Evolutionary conservation across 352 stramenopile genomes (phyloP).

Genomic region (Phytophthora multivora): DNA sequence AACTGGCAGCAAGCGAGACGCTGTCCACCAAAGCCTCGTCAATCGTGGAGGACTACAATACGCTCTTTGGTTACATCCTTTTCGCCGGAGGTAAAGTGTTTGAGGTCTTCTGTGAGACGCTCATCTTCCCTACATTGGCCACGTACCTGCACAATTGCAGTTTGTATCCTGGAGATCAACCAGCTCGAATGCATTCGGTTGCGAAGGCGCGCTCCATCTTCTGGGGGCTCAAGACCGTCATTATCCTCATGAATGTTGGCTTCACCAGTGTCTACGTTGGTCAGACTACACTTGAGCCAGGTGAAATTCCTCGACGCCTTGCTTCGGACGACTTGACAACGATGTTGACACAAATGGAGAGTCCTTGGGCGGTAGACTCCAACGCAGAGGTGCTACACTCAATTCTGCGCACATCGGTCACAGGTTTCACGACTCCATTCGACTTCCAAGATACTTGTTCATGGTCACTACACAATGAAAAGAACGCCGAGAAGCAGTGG

Average conservation of each 20-base stretch:
- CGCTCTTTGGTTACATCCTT: constrained; percentile 50
- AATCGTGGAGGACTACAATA: constrained; percentile 52
- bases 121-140: constrained; percentile 60
- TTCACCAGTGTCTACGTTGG: constrained; percentile 66
- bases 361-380: constrained; percentile 3
- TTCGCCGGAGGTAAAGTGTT: constrained; percentile 59
- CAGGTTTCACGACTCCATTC: constrained; percentile 28
- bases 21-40: constrained; percentile 32
- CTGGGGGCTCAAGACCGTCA: constrained; percentile 61
- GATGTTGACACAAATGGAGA: constrained; percentile 14
- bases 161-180: constrained; percentile 57
- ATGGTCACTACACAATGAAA: constrained; percentile 2
- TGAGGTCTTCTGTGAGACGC: constrained; percentile 60
- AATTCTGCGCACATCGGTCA: constrained; percentile 31
- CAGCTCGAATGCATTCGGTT: constrained; percentile 49
- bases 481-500: constrained; percentile 21
- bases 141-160: constrained; percentile 70
- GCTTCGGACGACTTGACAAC: constrained; percentile 4
- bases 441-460: constrained; percentile 28
- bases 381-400: constrained; percentile 24
- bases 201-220: constrained; percentile 55
- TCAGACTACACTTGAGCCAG: constrained; percentile 15
- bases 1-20: constrained; percentile 19
- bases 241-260: constrained; percentile 72
- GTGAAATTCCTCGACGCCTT: constrained; percentile 11